Conservation (phyloP, 139 green algal genomes). For the Tetradesmus obliquus region DNA sequence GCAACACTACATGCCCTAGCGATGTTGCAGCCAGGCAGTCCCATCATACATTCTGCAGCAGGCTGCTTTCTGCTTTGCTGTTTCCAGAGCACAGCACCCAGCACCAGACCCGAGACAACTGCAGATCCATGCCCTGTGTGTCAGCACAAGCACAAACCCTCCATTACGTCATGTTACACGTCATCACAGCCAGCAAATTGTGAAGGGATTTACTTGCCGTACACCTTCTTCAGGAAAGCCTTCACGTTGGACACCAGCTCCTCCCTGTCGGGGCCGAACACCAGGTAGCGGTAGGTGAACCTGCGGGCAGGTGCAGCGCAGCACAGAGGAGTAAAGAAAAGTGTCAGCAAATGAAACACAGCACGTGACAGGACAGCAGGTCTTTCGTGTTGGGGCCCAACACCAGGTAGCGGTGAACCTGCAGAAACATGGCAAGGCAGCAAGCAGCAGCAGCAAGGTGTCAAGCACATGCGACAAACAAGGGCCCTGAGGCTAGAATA, state of each 20-base stretch:
- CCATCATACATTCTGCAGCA: not conserved
- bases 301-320: not conserved
- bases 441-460: no score
- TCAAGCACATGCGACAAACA: no score
- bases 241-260: slow-evolving; percentile 48
- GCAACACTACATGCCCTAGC: not conserved
- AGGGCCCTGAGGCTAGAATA: no score
- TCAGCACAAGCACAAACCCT: not conserved
- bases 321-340: not conserved
- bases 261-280: slow-evolving; percentile 49
- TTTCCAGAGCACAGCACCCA: not conserved
- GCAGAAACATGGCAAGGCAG: not conserved
- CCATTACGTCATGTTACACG: not conserved
- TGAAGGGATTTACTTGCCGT: slow-evolving; percentile 34
- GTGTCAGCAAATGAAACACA: not conserved
- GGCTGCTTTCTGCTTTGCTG: not conserved
- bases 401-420: not conserved
- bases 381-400: not conserved
- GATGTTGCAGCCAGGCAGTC: not conserved
- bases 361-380: not conserved
- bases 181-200: not conserved
- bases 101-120: not conserved
- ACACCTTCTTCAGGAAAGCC: slow-evolving; percentile 42
- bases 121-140: not conserved
- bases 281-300: slow-evolving; percentile 43